A percentile compares a stretch with the other conserved stretches of the same genome.
These are phyloP conservation scores for Colletotrichum tabaci DNA, from an alignment of 2,329 filamentous ascomycete genomes.

Conservation along the genomic window DNA sequence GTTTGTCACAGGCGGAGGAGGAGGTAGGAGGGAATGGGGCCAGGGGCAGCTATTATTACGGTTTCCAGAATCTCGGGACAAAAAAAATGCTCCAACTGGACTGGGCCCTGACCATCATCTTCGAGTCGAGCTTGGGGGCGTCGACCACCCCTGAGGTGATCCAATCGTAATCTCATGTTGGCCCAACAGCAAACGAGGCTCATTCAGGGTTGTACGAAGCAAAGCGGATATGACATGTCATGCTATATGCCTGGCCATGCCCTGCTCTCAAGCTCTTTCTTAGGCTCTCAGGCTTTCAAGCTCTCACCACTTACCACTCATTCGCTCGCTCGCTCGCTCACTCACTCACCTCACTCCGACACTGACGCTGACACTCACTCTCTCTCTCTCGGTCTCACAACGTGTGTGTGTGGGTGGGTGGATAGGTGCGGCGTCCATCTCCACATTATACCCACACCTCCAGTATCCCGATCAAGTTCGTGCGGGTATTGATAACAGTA, in stretches of 20 bases:
- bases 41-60: conserved; percentile 22
- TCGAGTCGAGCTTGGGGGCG: conserved; percentile 25
- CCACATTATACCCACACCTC: conserved; percentile 28
- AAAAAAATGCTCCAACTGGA: conserved; percentile 32
- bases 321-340: not conserved
- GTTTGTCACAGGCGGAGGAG: conserved; percentile 12
- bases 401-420: not conserved
- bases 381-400: not conserved
- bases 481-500: not conserved
- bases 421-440: not conserved
- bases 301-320: not conserved
- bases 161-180: conserved; percentile 35
- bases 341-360: not conserved
- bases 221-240: not conserved
- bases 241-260: conserved; percentile 5
- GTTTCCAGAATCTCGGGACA: conserved; percentile 34
- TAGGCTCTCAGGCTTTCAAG: not conserved
- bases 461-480: conserved; percentile 18
- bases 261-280: not conserved
- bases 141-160: not conserved
- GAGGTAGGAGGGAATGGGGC: conserved; percentile 6
- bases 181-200: conserved; percentile 29
- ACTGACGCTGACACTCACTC: not conserved
- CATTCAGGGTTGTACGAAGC: conserved; percentile 12
- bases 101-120: conserved; percentile 19